Evolutionary conservation across 108 stramenopile species (phyloP).

Genomic region (Pseudonitzschia multistriata): DNA sequence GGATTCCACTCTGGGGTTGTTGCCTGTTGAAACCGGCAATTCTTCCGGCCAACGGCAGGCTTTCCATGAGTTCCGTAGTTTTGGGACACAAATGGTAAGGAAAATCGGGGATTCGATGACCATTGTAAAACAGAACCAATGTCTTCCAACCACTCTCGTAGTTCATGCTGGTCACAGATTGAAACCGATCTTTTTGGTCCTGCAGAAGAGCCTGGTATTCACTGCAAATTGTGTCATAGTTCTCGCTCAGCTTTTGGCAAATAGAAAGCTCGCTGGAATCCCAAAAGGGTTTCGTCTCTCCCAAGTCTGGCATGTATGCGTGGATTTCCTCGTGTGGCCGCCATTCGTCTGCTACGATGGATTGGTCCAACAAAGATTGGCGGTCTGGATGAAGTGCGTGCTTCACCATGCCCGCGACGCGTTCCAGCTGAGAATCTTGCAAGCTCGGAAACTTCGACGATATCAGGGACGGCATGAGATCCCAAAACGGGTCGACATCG

Average conservation of each 20-base stretch:
- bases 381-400: slow-evolving; percentile 33
- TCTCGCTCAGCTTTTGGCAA: slow-evolving; percentile 58
- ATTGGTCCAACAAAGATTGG: slow-evolving; percentile 42
- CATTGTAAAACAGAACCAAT: slow-evolving; percentile 81
- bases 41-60: slow-evolving; percentile 78
- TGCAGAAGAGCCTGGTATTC: slow-evolving; percentile 71
- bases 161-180: slow-evolving; percentile 85
- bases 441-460: slow-evolving; percentile 64
- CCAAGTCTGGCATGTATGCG: slow-evolving; percentile 81
- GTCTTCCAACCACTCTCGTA: slow-evolving; percentile 87
- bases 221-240: slow-evolving; percentile 60
- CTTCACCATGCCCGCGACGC: slow-evolving; percentile 73
- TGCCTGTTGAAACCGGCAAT: slow-evolving; percentile 88
- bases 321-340: slow-evolving; percentile 80
- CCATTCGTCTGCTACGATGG: slow-evolving; percentile 56
- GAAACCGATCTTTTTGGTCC: slow-evolving; percentile 71
- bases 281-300: slow-evolving; percentile 61
- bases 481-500: slow-evolving; percentile 78
- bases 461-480: slow-evolving; percentile 73
- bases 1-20: slow-evolving; percentile 73
- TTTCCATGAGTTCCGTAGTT: slow-evolving; percentile 74
- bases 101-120: slow-evolving; percentile 80
- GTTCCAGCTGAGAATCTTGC: slow-evolving; percentile 51
- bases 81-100: slow-evolving; percentile 85
- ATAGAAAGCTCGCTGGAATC: slow-evolving; percentile 57